These are phyloP conservation scores for Fraxinus cuspidata DNA, from an alignment of 257 asterid species.

Conservation along the genomic window DNA sequence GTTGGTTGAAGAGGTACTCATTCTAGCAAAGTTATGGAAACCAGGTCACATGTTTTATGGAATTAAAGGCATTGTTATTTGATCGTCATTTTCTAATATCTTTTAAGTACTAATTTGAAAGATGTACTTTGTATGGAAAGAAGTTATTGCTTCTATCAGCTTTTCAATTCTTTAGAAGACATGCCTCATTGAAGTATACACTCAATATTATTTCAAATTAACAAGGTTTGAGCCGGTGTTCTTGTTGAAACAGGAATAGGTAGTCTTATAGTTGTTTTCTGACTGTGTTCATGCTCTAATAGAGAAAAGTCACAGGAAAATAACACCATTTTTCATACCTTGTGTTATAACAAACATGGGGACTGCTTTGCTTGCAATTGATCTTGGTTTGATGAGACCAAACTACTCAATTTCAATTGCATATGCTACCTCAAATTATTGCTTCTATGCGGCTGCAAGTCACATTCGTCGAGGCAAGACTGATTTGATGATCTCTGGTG, in stretches of 20 bases:
- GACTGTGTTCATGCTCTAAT: conserved; percentile 83
- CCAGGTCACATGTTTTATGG: background rate
- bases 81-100: background rate
- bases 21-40: no score
- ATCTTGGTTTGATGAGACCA: no score
- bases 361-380: no score
- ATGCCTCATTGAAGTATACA: conserved; percentile 11
- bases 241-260: conserved; percentile 96
- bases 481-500: no score
- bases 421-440: no score
- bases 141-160: background rate
- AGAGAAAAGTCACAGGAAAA: conserved; percentile 78
- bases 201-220: conserved; percentile 51
- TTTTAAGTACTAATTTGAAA: background rate
- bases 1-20: background rate
- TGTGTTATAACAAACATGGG: conserved; percentile 92
- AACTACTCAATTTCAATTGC: no score
- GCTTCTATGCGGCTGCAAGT: no score
- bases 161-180: background rate
- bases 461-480: no score
- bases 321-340: conserved; percentile 91
- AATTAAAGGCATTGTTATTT: background rate
- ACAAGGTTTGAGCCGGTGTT: conserved; percentile 84
- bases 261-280: conserved; percentile 79
- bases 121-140: background rate